A percentile compares a stretch with the other conserved stretches of the same genome.
Evolutionary conservation across 164 flowering plant species (phyloP).

Genomic region (Euptelea pleiosperma): DNA sequence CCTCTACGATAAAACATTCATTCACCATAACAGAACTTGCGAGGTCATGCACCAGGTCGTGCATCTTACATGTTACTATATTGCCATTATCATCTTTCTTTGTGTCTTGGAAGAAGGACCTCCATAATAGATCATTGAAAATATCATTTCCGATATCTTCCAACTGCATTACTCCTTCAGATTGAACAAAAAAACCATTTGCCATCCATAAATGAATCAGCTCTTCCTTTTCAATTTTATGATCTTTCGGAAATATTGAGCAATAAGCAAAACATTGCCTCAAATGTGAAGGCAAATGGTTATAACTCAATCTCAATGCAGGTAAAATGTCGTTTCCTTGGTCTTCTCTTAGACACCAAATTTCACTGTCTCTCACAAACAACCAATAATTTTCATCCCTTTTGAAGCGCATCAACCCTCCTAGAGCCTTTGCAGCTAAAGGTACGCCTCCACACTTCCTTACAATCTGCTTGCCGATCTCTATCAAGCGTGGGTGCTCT

Average conservation of each 20-base stretch:
- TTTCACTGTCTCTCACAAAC: constrained; percentile 4
- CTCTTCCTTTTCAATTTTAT: constrained; percentile 7
- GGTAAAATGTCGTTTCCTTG: constrained; percentile 6
- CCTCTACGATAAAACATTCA: constrained; percentile 1
- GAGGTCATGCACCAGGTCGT: constrained; percentile 15
- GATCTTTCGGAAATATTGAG: constrained; percentile 21
- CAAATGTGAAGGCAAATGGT: constrained; percentile 12
- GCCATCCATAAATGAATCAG: constrained; percentile 22
- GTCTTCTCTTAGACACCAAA: constrained; percentile 15
- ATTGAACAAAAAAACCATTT: constrained; percentile 11
- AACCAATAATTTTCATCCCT: constrained; percentile 6
- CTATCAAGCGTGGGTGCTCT: background rate
- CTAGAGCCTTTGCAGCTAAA: constrained; percentile 13
- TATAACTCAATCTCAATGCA: constrained; percentile 18
- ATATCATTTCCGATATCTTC: constrained; percentile 3
- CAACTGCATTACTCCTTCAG: background rate
- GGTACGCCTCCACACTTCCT: constrained; percentile 10
- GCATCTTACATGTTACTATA: constrained; percentile 1
- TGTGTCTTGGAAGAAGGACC: constrained; percentile 9
- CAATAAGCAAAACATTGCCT: constrained; percentile 24
- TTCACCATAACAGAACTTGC: background rate
- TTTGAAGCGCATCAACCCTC: constrained; percentile 4
- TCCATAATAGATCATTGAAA: background rate
- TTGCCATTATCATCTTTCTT: constrained; percentile 2
- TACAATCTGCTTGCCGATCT: background rate